Evolutionary conservation across 2,329 filamentous ascomycete species (phyloP).

Genomic region (Pestalotiopsis sp.): DNA sequence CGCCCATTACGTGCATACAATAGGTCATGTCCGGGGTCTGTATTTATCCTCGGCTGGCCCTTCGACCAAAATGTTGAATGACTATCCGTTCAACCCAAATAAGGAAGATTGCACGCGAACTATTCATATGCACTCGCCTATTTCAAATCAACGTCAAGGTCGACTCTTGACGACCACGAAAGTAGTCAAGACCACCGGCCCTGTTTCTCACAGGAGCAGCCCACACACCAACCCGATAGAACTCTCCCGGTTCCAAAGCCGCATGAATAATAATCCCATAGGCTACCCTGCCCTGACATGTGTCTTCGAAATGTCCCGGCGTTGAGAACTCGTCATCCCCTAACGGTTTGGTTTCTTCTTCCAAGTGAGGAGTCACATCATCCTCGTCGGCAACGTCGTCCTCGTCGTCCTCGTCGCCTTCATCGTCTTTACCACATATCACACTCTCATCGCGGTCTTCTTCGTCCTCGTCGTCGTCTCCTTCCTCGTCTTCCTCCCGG

Average conservation of each 20-base stretch:
- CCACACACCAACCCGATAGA: not conserved
- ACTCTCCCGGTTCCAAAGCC: not conserved
- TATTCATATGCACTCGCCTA: not conserved
- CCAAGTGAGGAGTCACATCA: too few species aligned
- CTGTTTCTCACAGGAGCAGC: not conserved
- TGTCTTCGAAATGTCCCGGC: not conserved
- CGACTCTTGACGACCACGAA: not conserved
- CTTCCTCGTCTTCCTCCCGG: too few species aligned
- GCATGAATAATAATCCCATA: not conserved
- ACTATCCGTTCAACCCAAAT: not conserved
- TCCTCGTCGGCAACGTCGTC: too few species aligned
- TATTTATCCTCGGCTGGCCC: not conserved
- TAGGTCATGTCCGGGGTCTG: not conserved
- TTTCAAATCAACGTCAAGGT: not conserved
- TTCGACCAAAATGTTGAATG: not conserved
- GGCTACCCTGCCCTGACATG: not conserved
- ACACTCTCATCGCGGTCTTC: too few species aligned
- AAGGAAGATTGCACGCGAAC: not conserved
- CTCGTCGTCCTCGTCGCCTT: too few species aligned
- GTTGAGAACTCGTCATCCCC: not conserved
- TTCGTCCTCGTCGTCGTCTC: too few species aligned
- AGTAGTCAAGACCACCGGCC: not conserved
- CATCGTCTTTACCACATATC: too few species aligned
- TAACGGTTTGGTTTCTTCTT: not conserved
- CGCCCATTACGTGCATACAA: not conserved